phyloP scores from a whole-genome alignment of 495 filamentous ascomycete species.

The Neurospora terricola region DNA sequence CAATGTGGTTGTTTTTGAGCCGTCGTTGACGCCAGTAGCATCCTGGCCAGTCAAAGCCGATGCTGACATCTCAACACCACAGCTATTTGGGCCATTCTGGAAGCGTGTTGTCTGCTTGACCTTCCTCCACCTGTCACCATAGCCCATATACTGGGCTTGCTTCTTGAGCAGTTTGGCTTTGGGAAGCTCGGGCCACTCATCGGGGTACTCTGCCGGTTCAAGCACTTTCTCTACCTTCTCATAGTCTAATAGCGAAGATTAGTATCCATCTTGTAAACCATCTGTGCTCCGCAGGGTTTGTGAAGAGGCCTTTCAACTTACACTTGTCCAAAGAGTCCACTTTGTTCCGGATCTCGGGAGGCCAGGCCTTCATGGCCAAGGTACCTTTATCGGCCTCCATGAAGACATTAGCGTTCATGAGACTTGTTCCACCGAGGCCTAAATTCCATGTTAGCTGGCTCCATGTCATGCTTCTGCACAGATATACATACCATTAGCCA shows the following conservation, averaged over 20 bases:
- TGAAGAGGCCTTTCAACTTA: constrained; percentile 19
- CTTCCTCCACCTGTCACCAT: constrained; percentile 43
- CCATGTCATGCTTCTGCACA: background rate
- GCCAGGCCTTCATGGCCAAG: constrained; percentile 48
- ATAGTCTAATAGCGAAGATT: constrained; percentile 36
- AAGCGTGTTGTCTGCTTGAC: constrained; percentile 56
- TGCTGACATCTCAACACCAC: constrained; percentile 51
- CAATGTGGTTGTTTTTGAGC: constrained; percentile 53
- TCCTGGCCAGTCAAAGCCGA: constrained; percentile 53
- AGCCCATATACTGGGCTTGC: constrained; percentile 42
- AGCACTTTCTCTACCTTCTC: constrained; percentile 44
- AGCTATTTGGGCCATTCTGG: constrained; percentile 46
- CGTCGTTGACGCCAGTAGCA: constrained; percentile 55
- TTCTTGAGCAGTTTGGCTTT: constrained; percentile 49
- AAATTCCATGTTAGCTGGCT: background rate
- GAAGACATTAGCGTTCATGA: constrained; percentile 62
- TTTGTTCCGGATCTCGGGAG: constrained; percentile 44
- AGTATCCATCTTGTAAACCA: background rate
- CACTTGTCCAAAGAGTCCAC: constrained; percentile 38
- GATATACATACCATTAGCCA: constrained; percentile 44
- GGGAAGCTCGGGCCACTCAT: constrained; percentile 41
- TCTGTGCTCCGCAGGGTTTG: background rate
- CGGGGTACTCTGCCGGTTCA: constrained; percentile 49
- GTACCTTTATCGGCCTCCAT: constrained; percentile 47
- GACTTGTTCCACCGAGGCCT: constrained; percentile 54